Base-by-base conservation (phyloP, 2,329 filamentous ascomycete species). In the Dothideomycetes sp. region DNA sequence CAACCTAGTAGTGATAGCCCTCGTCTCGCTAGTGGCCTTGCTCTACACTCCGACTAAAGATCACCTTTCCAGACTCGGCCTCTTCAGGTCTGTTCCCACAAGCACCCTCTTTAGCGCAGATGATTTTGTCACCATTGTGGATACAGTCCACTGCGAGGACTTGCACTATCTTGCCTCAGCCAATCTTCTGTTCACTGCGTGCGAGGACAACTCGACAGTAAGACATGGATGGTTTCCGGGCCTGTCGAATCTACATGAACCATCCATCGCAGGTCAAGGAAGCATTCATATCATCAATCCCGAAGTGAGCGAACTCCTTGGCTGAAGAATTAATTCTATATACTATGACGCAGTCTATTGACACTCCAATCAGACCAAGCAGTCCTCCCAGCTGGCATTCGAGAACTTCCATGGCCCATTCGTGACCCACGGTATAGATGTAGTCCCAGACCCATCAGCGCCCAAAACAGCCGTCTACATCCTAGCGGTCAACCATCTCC, bases 131-230 rank as follows among this genome's bases (percentile, higher is more conserved):
- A 57, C 52, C 10, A 54, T 62, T 22, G 52, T 64, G 37, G 55
- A 73, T 45, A 78, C 75, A 0, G 52, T 62, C 3, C 62, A 73
- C 12, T 79, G 75, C 49, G 77, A 80, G 47, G 76, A 80, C 44
- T 35, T 80, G 3, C 74, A 79, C 48, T 65, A 74, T 40, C 68
- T 78, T 44, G 50, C 51, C 1, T 52, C 63, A 0, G 69, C 65
- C 12, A 61, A 66, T 0, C 42, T 65, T 5, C 53, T 80, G 1
- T 79, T 76, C 48, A 68, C 72, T 0, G 73, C 74, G 0, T 80
- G 75, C 46, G 66, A 75, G 33, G 70, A 69, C 27, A 51, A 57
- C 1, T 47, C 52, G 0, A 57, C 57, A n/a, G n/a, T n/a, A 0
- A 59, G 73, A 0, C 66, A 66, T 32, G 48, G 52, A 3, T 77